phyloP scores from a whole-genome alignment of 2,329 filamentous ascomycete genomes.

The Gnomoniopsis smithogilvyi region DNA sequence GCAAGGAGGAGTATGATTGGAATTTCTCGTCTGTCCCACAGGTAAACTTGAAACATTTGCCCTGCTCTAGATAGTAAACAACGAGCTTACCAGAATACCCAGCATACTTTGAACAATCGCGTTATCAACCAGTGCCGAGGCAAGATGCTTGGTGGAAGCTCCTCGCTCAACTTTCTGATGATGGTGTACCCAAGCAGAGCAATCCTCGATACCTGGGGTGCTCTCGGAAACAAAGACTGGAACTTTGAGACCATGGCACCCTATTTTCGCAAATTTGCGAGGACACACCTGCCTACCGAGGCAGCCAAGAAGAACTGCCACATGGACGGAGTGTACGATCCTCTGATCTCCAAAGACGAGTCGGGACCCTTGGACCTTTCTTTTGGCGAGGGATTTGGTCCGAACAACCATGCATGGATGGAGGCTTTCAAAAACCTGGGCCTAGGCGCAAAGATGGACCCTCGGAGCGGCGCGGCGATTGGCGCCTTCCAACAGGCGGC shows the following conservation, averaged over 20 bases:
- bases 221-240: conserved; percentile 26
- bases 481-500: conserved; percentile 10
- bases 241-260: conserved; percentile 25
- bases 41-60: conserved; percentile 14
- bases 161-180: conserved; percentile 26
- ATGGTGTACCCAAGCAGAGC: conserved; percentile 23
- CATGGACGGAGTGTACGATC: neutral
- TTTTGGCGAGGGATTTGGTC: conserved; percentile 30
- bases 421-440: conserved; percentile 28
- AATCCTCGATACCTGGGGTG: conserved; percentile 26
- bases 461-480: conserved; percentile 3
- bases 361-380: conserved; percentile 32
- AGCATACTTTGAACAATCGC: conserved; percentile 29
- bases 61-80: too few relatives aligned
- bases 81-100: neutral
- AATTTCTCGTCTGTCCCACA: conserved; percentile 35
- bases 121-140: conserved; percentile 30
- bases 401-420: conserved; percentile 34
- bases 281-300: conserved; percentile 20
- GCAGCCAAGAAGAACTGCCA: neutral
- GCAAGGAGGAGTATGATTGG: conserved; percentile 38
- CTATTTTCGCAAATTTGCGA: conserved; percentile 32
- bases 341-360: conserved; percentile 22
- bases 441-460: conserved; percentile 4
- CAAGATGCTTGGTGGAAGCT: conserved; percentile 30